These are phyloP conservation scores for Pleurotus tuoliensis DNA, from an alignment of 768 basidiomycete species.

Conservation along the genomic window DNA sequence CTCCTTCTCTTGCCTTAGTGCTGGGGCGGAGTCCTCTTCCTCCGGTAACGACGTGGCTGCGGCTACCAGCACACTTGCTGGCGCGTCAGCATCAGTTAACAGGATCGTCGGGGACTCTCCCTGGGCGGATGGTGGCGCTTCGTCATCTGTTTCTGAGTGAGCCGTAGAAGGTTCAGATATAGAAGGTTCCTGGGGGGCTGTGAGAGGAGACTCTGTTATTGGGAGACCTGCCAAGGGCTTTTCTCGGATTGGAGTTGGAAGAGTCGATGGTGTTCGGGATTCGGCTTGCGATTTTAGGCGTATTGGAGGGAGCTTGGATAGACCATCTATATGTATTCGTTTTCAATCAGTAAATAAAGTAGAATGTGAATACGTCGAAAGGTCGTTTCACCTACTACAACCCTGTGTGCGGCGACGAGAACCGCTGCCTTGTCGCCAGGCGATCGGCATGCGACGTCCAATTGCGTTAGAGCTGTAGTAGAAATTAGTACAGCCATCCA, in stretches of 20 bases:
- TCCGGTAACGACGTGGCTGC: too few species aligned
- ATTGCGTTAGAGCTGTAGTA: slow-evolving; percentile 27
- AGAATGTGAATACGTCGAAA: neutral
- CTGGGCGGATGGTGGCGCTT: neutral
- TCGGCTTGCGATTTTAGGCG: slow-evolving; percentile 65
- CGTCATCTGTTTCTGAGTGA: neutral
- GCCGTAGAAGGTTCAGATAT: neutral
- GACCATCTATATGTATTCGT: slow-evolving; percentile 48
- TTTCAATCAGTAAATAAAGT: neutral
- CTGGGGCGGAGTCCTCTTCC: neutral
- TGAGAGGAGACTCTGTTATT: slow-evolving; percentile 9
- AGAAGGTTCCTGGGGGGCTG: slow-evolving; percentile 11
- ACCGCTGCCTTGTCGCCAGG: slow-evolving; percentile 79
- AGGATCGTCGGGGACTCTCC: neutral
- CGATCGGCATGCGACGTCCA: slow-evolving; percentile 36
- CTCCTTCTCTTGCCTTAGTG: neutral
- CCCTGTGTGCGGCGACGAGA: slow-evolving; percentile 80
- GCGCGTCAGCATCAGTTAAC: neutral
- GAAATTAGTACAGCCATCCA: neutral
- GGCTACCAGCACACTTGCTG: neutral
- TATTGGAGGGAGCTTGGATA: slow-evolving; percentile 71
- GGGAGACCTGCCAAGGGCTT: slow-evolving; percentile 8
- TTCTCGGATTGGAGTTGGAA: neutral
- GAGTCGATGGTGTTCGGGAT: slow-evolving; percentile 13
- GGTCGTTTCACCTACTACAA: slow-evolving; percentile 68